Conservation (phyloP, 1,284 basidiomycete genomes). For the Cutaneotrichosporon curvatum region DNA sequence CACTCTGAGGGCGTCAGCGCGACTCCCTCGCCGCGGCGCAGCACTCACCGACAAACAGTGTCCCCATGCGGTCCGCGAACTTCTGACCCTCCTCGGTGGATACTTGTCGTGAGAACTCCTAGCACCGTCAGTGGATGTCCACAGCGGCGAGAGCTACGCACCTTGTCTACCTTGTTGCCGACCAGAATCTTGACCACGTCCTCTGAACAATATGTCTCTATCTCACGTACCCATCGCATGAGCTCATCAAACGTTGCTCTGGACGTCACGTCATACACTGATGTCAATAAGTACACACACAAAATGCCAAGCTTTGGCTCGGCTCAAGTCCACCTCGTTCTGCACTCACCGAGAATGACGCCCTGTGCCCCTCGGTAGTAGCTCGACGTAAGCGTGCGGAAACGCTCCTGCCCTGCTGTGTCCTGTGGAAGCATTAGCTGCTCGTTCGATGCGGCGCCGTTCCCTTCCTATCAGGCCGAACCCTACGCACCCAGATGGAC, state of each 20-base stretch:
- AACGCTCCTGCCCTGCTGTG: slow-evolving; percentile 93
- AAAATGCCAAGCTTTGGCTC: neutral
- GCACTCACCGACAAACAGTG: slow-evolving; percentile 80
- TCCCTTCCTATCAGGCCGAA: neutral
- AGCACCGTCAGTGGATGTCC: neutral
- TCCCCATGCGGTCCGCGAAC: slow-evolving; percentile 74
- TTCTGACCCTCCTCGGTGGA: slow-evolving; percentile 66
- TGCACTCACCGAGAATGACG: slow-evolving; percentile 68
- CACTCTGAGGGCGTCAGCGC: slow-evolving; percentile 37
- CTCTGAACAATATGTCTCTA: slow-evolving; percentile 82
- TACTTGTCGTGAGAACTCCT: slow-evolving; percentile 67
- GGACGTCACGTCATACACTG: slow-evolving; percentile 87
- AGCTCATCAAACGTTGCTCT: slow-evolving; percentile 86
- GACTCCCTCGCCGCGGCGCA: slow-evolving; percentile 57
- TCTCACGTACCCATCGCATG: slow-evolving; percentile 85
- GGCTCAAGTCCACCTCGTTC: neutral
- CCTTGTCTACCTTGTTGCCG: slow-evolving; percentile 91
- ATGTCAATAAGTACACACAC: neutral
- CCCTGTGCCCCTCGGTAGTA: slow-evolving; percentile 66
- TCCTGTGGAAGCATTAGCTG: slow-evolving; percentile 56
- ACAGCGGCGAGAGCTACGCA: slow-evolving; percentile 41
- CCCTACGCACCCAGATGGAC: slow-evolving; percentile 50
- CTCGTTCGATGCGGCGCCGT: neutral
- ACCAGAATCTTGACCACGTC: slow-evolving; percentile 93
- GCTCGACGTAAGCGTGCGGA: slow-evolving; percentile 94